Base-by-base conservation (phyloP, 106 monocot genomes). In the Xerophyta viscosa region DNA sequence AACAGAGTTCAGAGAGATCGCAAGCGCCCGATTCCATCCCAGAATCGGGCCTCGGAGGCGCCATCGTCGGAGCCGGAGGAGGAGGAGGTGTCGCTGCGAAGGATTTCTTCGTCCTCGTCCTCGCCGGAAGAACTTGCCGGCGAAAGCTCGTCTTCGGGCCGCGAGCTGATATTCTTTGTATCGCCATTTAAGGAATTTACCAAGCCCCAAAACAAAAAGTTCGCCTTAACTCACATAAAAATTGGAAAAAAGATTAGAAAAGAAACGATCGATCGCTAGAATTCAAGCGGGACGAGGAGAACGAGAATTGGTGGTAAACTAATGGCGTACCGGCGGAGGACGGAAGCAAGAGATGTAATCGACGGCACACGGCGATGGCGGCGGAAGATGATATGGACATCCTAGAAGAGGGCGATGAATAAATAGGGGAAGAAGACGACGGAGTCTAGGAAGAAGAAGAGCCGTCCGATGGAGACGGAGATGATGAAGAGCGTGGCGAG, bases 11-110 rank as follows among this genome's bases (percentile, higher is more conserved):
- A 4, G 71, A 63, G 14, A 75, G 42, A 36, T 88, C 84, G 24
- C 73, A 61, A 19, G 76, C 84, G 22, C 85, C 94, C 0, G 88
- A 81, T 46, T 64, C 88, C 84, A 84, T 75, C 8, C 72, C 85
- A 0, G 85, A 80, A 46, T 80, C 80, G 28, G 52, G 51, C 22
- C 66, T 70, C 3, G 3, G 2, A 39, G 15, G 33, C 24, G 7
- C 27, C 57, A 11, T 11, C 28, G 17, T 50, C 31, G 27, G 41
- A 60, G n/a, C n/a, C n/a, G n/a, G n/a, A n/a, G 14, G 59, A 42
- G 8, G 47, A 46, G 33, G 54, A 31, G 51, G 31, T 41, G 33
- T 49, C 49, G 8, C 56, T 33, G 24, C 31, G 58, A 10, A 61
- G 14, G 33, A 65, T 69, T 8, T 73, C 77, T 0, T 63, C 66